Percentiles rank a stretch among this genome's conserved stretches.
These are phyloP conservation scores for Exophiala mesophila DNA, from an alignment of 2,329 filamentous ascomycete genomes.

Conservation along the genomic window DNA sequence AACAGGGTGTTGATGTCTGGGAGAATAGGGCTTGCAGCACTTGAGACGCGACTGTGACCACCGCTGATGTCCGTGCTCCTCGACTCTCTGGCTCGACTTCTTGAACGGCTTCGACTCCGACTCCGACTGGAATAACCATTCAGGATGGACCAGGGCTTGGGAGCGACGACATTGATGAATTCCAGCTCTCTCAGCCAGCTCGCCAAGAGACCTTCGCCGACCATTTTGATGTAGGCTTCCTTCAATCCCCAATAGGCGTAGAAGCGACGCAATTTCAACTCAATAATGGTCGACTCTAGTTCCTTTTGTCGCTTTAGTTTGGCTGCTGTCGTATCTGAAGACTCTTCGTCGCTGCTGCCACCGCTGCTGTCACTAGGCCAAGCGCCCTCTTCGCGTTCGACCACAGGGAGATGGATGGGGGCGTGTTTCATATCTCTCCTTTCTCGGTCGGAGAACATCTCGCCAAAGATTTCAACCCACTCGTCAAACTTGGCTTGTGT, in stretches of 20 bases:
- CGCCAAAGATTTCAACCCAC: constrained; percentile 56
- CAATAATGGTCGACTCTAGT: constrained; percentile 37
- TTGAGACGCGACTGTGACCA: not conserved
- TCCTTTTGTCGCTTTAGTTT: constrained; percentile 22
- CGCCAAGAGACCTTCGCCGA: constrained; percentile 59
- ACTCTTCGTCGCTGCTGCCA: constrained; percentile 4
- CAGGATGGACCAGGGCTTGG: constrained; percentile 43
- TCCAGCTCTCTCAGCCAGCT: constrained; percentile 57
- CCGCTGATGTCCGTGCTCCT: no score
- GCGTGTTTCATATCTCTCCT: constrained; percentile 49
- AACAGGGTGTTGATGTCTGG: not conserved
- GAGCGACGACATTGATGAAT: constrained; percentile 54
- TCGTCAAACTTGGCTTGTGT: constrained; percentile 48
- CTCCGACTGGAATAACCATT: not conserved
- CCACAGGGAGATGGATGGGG: constrained; percentile 28
- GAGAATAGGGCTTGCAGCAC: not conserved
- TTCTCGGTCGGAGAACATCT: constrained; percentile 55
- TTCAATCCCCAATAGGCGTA: constrained; percentile 63
- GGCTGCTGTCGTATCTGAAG: not conserved
- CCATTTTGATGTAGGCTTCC: constrained; percentile 64
- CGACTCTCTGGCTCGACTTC: no score
- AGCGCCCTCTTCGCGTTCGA: constrained; percentile 32
- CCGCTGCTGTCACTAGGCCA: constrained; percentile 15
- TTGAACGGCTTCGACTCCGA: constrained; percentile 1
- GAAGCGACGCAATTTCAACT: constrained; percentile 56